phyloP scores from a whole-genome alignment of 495 filamentous ascomycete species.

The Chaetomidium leptoderma region DNA sequence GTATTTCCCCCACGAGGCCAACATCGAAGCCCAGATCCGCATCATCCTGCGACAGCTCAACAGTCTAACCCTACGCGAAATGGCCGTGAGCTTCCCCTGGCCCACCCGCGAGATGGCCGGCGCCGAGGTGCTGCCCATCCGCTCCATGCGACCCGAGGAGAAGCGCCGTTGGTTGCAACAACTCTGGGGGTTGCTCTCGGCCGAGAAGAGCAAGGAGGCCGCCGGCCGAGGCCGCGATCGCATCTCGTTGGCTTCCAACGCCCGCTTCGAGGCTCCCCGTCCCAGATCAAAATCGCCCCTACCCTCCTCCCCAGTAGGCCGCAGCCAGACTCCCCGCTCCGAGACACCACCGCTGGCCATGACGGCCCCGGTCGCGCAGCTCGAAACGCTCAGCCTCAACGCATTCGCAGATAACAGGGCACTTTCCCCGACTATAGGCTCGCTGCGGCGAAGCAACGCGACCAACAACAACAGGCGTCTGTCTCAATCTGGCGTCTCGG shows the following conservation, averaged over 20 bases:
- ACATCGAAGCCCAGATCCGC: conserved; percentile 36
- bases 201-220: conserved; percentile 22
- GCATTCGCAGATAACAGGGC: background rate
- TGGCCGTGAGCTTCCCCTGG: conserved; percentile 37
- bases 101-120: conserved; percentile 37
- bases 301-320: background rate
- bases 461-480: conserved; percentile 2
- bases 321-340: background rate
- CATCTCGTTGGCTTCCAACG: conserved; percentile 5
- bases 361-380: background rate
- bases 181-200: conserved; percentile 26
- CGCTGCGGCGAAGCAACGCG: conserved; percentile 24
- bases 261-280: conserved; percentile 26
- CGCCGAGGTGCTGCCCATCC: conserved; percentile 34
- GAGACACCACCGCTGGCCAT: background rate
- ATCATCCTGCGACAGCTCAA: conserved; percentile 36
- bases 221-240: conserved; percentile 2
- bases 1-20: conserved; percentile 29
- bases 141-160: conserved; percentile 34
- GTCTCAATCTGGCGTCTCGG: background rate
- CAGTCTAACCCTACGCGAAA: conserved; percentile 29
- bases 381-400: conserved; percentile 4
- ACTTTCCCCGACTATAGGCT: background rate
- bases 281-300: conserved; percentile 19
- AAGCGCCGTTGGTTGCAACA: conserved; percentile 34